A percentile compares a stretch with the other conserved stretches of the same genome.
Conservation (phyloP, 306 rosid genomes). For the Lathyrus aphaca region DNA sequence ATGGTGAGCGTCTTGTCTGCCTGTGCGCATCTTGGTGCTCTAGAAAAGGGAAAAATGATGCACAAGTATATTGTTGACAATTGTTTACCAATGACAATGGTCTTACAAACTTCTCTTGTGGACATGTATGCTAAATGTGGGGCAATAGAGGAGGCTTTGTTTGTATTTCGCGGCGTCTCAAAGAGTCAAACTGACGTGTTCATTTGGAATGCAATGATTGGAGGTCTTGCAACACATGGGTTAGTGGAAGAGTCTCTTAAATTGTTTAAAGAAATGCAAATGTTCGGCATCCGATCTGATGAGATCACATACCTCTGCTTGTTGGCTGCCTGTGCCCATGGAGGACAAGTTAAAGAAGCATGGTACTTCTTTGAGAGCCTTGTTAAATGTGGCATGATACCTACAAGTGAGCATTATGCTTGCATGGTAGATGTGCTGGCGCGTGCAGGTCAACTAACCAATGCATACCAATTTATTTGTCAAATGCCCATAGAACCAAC, state of each 20-base stretch:
- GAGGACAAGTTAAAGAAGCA: constrained; percentile 71
- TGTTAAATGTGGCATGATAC: constrained; percentile 52
- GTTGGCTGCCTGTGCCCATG: constrained; percentile 79
- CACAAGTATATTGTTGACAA: constrained; percentile 55
- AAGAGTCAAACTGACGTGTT: constrained; percentile 61
- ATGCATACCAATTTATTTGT: constrained; percentile 65
- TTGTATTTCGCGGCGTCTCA: constrained; percentile 48
- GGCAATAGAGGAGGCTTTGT: constrained; percentile 69
- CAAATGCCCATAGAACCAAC: constrained; percentile 70
- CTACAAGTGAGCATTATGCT: constrained; percentile 69
- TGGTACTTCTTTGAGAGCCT: constrained; percentile 72
- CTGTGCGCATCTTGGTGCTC: constrained; percentile 73
- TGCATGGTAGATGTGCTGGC: constrained; percentile 81
- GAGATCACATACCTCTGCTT: constrained; percentile 80
- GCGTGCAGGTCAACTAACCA: constrained; percentile 63
- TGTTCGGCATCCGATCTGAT: constrained; percentile 58
- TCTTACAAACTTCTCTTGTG: constrained; percentile 70
- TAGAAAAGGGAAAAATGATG: constrained; percentile 64
- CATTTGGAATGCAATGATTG: constrained; percentile 79
- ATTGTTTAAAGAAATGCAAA: constrained; percentile 62
- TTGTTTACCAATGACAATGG: constrained; percentile 57
- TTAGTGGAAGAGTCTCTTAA: constrained; percentile 56
- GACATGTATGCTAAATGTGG: constrained; percentile 94
- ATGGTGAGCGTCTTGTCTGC: constrained; percentile 82
- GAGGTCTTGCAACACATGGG: constrained; percentile 84